Base-by-base conservation (phyloP, 371 early-diverging fungal species). In the Blakeslea trispora region DNA sequence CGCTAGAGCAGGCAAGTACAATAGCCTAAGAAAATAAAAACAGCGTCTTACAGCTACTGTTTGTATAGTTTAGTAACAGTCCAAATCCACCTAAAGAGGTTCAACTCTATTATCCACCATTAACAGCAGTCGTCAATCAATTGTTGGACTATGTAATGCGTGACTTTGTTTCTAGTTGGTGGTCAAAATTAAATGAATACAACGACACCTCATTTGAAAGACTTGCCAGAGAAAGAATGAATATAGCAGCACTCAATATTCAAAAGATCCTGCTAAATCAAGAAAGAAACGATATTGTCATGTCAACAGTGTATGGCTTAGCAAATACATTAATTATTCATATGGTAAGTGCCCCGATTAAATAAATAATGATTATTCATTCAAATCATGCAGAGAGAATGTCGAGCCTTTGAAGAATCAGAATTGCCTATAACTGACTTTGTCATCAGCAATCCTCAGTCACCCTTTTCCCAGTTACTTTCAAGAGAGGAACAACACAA, bases 111-210 rank as follows among this genome's bases (percentile, higher is more conserved):
- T 71, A 73, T 59, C 66, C 69, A 1, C 68, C 74, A 18, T 54
- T 79, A 28, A 68, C 71, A 1, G 44, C 14, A 13, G 64, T 61
- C 5, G 58, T 81, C 14, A 68, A 68, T 19, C 64, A 67, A 53
- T 39, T 84, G 6, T 31, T 82, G 2, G 63, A 71, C 2, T 71
- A 65, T 43, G 51, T 84, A 35, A 63, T 76, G 45, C 68, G 71
- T 14, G 83, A 85, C 28, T 85, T 71, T 69, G 66, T 85, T 5
- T 55, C 59, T 1, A 59, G 52, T 34, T 85, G 85, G 85, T 84
- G 79, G 79, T 50, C 49, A 5, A 66, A 63, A 4, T 43, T 79
- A 15, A 74, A 79, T 23, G 35, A 54, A 5, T 55, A 66, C 15
- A 45, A 71, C 1, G 61, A 71, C n/a, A 40, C 46, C 1, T 63